phyloP scores from a whole-genome alignment of 805 yeast genomes.

The Komagataella phaffii region DNA sequence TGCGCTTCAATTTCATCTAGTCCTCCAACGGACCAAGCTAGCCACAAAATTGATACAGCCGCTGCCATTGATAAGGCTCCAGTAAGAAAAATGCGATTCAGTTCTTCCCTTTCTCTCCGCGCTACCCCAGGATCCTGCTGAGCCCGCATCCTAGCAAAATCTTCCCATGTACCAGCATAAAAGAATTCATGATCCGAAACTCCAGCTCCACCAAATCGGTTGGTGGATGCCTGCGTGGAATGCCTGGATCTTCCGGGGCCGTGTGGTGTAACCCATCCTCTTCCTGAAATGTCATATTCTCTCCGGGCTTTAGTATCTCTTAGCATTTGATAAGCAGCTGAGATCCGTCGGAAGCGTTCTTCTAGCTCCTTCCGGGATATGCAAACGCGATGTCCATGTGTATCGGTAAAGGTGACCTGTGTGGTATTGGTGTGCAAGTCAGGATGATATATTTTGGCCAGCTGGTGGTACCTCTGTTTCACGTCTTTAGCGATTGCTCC shows the following conservation, averaged over 20 bases:
- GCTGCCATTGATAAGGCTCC: conserved; percentile 14
- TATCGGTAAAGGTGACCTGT: conserved; percentile 1
- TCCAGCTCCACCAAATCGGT: conserved; percentile 1
- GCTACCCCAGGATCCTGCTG: conserved; percentile 5
- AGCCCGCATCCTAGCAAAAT: conserved; percentile 24
- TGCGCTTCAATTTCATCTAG: conserved; percentile 19
- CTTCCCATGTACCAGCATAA: conserved; percentile 58
- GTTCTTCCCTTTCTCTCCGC: conserved; percentile 13
- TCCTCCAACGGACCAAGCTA: conserved; percentile 22
- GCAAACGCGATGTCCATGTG: conserved; percentile 1
- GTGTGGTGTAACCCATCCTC: conserved; percentile 26
- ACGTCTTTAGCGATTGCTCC: conserved; percentile 15
- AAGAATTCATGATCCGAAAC: conserved; percentile 26
- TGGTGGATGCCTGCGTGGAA: neutral
- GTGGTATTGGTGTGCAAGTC: conserved; percentile 23
- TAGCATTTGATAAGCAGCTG: conserved; percentile 47
- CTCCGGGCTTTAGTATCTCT: conserved; percentile 27
- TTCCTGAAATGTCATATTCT: conserved; percentile 30
- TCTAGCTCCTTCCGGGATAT: conserved; percentile 4
- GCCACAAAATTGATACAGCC: conserved; percentile 16
- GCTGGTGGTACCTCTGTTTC: conserved; percentile 37
- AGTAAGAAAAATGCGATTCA: conserved; percentile 12
- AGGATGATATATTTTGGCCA: conserved; percentile 76
- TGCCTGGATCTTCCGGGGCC: neutral
- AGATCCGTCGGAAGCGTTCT: conserved; percentile 39